Base-by-base conservation (phyloP, 1,284 basidiomycete species). In the Heterobasidion occidentale region DNA sequence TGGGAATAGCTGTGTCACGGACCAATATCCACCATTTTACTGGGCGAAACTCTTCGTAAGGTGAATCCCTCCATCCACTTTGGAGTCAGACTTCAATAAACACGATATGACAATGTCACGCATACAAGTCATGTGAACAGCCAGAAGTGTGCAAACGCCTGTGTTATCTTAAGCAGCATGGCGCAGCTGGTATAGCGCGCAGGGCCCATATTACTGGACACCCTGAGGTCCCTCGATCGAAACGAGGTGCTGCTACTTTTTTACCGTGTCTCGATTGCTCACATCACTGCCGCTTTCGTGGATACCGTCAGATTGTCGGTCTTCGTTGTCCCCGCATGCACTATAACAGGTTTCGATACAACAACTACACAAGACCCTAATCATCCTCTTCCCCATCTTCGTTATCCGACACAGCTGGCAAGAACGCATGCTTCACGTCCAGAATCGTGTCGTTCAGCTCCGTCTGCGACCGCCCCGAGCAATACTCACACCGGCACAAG, bases 171-270 rank as follows among this genome's bases (percentile, higher is more conserved):
- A 11, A 56, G 55, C 55, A 56, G 55, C 55, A 56, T 56, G 55
- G 55, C 55, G 55, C 55, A 56, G 55, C 55, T 56, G 55, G 55
- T 56, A 56, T 56, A 56, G 55, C 55, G 55, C 55, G 55, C 55
- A 56, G 55, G 55, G 55, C 55, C 55, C 55, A 56, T 56, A 42
- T 5, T 4, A 27, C 7, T 42, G 38, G 38, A 3, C 42, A 56
- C 55, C 55, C 55, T 56, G 55, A 56, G 55, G 55, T 56, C 55
- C 55, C 55, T 56, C 27, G 55, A 56, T 56, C 55, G 55, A 56
- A 56, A 56, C 55, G 38, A 56, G 55, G 55, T 56, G 55, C 55
- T 56, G 55, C 55, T 56, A 55, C 15, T 48, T 42, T 42, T 27
- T 6, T 6, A 27, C 27, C 27, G 5, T 7, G 38, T 42, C 38